A percentile compares a stretch with the other conserved stretches of the same genome.
Conservation (phyloP, 768 basidiomycete species). For the Trametes gibbosa region DNA sequence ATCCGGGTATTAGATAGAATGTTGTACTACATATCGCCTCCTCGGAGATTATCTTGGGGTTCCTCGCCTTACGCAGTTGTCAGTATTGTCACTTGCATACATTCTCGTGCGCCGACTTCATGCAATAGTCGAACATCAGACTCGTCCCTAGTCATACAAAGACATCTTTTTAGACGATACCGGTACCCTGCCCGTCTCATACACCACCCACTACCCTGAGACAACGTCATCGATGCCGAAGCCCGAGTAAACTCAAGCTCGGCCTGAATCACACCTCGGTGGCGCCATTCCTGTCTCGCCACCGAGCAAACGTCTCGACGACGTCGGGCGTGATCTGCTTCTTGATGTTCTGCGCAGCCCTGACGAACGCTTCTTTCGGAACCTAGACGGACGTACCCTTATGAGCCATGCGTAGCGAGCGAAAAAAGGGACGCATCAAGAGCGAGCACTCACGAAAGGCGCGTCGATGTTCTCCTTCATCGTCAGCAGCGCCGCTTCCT, state of each 20-base stretch:
- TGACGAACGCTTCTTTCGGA: slow-evolving; percentile 64
- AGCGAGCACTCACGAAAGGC: slow-evolving; percentile 52
- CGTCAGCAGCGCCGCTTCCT: slow-evolving; percentile 90
- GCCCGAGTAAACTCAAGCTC: too few species aligned
- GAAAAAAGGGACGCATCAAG: not conserved
- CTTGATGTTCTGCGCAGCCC: slow-evolving; percentile 70
- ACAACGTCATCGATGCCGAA: too few species aligned
- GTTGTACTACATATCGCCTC: too few species aligned
- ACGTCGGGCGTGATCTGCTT: slow-evolving; percentile 84
- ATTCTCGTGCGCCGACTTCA: too few species aligned
- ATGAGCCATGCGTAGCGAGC: not conserved
- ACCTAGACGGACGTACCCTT: slow-evolving; percentile 48
- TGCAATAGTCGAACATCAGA: too few species aligned
- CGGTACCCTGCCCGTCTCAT: too few species aligned
- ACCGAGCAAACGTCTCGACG: slow-evolving; percentile 65
- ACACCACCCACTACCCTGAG: too few species aligned
- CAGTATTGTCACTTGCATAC: too few species aligned
- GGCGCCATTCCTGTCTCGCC: slow-evolving; percentile 44
- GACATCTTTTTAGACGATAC: too few species aligned
- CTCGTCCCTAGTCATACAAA: too few species aligned
- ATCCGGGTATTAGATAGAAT: not conserved
- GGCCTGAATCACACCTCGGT: slow-evolving; percentile 15
- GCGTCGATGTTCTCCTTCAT: slow-evolving; percentile 88
- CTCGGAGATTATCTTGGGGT: too few species aligned
- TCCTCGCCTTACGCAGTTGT: too few species aligned